Conservation (phyloP, 2,329 filamentous ascomycete species). For the Neonectria magnoliae region DNA sequence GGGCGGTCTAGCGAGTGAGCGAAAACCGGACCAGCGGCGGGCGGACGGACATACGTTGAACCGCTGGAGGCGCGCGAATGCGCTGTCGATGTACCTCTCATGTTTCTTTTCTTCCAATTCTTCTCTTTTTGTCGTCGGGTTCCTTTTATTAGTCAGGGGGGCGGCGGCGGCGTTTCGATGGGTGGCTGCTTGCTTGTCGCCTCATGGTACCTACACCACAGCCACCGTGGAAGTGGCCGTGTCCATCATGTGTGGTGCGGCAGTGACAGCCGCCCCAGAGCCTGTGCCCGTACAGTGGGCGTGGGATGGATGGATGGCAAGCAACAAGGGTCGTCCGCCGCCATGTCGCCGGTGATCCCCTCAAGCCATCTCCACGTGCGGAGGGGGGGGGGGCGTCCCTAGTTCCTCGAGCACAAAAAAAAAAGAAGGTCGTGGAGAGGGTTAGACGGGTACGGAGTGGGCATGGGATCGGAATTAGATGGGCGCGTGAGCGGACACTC, state of each 20-base stretch:
- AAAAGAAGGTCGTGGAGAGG: not conserved
- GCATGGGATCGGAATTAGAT: not conserved
- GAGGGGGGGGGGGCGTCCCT: slow-evolving; percentile 26
- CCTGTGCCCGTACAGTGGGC: not conserved
- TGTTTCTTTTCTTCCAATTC: not conserved
- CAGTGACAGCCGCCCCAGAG: not conserved
- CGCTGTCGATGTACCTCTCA: not conserved
- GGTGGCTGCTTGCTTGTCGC: not conserved
- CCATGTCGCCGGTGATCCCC: slow-evolving; percentile 13
- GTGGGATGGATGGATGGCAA: not conserved
- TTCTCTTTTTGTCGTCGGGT: not conserved
- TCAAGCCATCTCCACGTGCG: slow-evolving; percentile 29
- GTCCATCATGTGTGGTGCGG: not conserved
- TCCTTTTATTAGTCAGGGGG: not conserved
- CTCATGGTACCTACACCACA: not conserved
- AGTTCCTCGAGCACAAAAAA: not conserved
- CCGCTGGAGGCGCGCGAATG: slow-evolving; percentile 34
- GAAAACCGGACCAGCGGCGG: slow-evolving; percentile 39
- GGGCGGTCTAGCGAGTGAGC: slow-evolving; percentile 29
- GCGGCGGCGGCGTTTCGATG: not conserved
- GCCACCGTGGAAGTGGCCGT: not conserved
- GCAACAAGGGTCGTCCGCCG: slow-evolving; percentile 10
- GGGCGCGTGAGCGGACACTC: not conserved
- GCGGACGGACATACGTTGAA: slow-evolving; percentile 29
- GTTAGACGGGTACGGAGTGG: not conserved